phyloP scores from a whole-genome alignment of 2,329 filamentous ascomycete genomes.

The Aaosphaeria pasadenensis region DNA sequence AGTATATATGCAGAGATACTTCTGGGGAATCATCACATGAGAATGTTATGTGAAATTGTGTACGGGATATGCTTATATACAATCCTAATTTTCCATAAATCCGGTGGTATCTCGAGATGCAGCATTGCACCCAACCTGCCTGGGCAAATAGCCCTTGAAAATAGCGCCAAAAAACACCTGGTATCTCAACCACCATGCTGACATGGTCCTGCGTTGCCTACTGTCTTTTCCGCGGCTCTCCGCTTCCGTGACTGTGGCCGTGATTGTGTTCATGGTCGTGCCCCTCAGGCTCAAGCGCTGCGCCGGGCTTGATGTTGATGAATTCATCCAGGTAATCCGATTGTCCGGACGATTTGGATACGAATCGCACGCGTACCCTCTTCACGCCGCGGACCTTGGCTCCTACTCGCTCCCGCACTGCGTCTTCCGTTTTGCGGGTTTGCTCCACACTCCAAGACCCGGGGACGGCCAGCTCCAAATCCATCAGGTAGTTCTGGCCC shows the following conservation, averaged over 20 bases:
- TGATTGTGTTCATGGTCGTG: constrained; percentile 25
- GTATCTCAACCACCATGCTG: not conserved
- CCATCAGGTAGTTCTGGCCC: constrained; percentile 92
- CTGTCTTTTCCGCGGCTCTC: constrained; percentile 13
- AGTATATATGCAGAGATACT: too few species aligned
- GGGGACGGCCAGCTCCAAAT: constrained; percentile 81
- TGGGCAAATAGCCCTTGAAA: too few species aligned
- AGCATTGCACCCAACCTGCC: too few species aligned
- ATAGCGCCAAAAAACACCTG: constrained; percentile 4
- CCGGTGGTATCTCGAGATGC: too few species aligned
- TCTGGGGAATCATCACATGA: too few species aligned
- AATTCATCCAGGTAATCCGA: constrained; percentile 70
- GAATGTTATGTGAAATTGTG: too few species aligned
- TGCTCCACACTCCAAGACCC: constrained; percentile 71
- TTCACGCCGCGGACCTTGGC: constrained; percentile 78
- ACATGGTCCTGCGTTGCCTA: constrained; percentile 6
- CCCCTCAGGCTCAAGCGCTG: constrained; percentile 26
- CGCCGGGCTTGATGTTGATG: constrained; percentile 31
- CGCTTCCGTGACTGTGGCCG: constrained; percentile 22
- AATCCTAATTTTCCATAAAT: too few species aligned
- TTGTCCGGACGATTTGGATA: constrained; percentile 60
- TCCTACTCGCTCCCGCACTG: constrained; percentile 70
- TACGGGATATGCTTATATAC: too few species aligned
- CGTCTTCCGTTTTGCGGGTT: constrained; percentile 67
- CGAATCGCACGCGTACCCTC: constrained; percentile 79